These are phyloP conservation scores for Dendrostoma leiphaemia DNA, from an alignment of 2,329 filamentous ascomycete species.

Conservation along the genomic window DNA sequence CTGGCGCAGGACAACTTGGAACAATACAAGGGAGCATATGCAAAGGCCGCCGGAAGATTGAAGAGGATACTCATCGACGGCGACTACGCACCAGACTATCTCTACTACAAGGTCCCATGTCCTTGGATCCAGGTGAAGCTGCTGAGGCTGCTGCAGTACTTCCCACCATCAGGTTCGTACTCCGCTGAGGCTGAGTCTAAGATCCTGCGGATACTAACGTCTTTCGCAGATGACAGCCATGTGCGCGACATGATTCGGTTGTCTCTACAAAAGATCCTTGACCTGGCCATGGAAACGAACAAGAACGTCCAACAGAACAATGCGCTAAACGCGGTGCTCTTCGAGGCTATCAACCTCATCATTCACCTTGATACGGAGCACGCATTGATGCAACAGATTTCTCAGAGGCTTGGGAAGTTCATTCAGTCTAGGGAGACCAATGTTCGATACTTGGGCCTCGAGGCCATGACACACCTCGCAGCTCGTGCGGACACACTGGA, in stretches of 20 bases:
- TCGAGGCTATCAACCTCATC: slow-evolving; percentile 97
- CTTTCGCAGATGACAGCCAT: slow-evolving; percentile 75
- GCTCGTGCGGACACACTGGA: slow-evolving; percentile 91
- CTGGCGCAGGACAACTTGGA: slow-evolving; percentile 92
- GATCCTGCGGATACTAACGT: slow-evolving; percentile 23
- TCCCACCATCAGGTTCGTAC: slow-evolving; percentile 72
- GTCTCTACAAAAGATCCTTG: slow-evolving; percentile 85
- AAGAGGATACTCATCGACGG: slow-evolving; percentile 89
- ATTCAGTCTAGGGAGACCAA: slow-evolving; percentile 97
- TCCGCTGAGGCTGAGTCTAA: neutral
- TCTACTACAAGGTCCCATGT: slow-evolving; percentile 99
- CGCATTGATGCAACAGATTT: slow-evolving; percentile 94
- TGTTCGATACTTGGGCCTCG: slow-evolving; percentile 89
- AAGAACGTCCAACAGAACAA: slow-evolving; percentile 99
- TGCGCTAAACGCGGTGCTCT: slow-evolving; percentile 94
- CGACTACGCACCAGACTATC: slow-evolving; percentile 85
- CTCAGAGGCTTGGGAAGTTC: slow-evolving; percentile 84
- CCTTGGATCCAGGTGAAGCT: slow-evolving; percentile 98
- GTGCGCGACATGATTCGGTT: slow-evolving; percentile 89
- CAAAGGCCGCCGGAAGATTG: slow-evolving; percentile 85
- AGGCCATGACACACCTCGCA: slow-evolving; percentile 97
- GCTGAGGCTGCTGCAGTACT: slow-evolving; percentile 88
- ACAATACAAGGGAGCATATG: slow-evolving; percentile 89
- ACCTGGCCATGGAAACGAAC: slow-evolving; percentile 85
- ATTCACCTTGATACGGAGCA: slow-evolving; percentile 97